These are phyloP conservation scores for Prunella vulgaris DNA, from an alignment of 257 asterid species.

Conservation along the genomic window DNA sequence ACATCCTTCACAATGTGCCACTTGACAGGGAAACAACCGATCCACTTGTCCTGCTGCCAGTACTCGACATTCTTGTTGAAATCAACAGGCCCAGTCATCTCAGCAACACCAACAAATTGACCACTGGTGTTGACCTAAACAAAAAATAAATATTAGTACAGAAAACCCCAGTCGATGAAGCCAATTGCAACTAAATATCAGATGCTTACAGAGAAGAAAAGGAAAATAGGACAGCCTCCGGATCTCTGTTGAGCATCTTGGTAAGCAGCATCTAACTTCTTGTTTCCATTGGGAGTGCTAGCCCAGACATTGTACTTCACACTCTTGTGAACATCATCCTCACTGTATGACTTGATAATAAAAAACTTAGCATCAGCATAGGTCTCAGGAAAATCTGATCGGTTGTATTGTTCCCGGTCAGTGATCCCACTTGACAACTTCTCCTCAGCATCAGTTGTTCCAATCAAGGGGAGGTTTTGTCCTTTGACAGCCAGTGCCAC, in stretches of 20 bases:
- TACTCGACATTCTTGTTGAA: slow-evolving; percentile 65
- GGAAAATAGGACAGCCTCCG: slow-evolving; percentile 54
- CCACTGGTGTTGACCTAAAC: slow-evolving; percentile 69
- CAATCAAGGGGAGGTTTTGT: slow-evolving; percentile 40
- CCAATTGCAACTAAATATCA: not conserved
- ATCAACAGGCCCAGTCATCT: slow-evolving; percentile 74
- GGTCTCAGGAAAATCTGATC: slow-evolving; percentile 40
- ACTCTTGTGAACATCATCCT: slow-evolving; percentile 67
- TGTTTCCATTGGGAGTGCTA: slow-evolving; percentile 81
- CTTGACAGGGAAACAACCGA: slow-evolving; percentile 75
- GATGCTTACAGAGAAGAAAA: slow-evolving; percentile 62
- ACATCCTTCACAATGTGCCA: slow-evolving; percentile 86
- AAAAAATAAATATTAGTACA: not conserved
- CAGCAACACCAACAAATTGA: slow-evolving; percentile 74
- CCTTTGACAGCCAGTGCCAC: slow-evolving; percentile 53
- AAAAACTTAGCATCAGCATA: slow-evolving; percentile 58
- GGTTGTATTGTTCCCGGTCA: slow-evolving; percentile 55
- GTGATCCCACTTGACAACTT: slow-evolving; percentile 29
- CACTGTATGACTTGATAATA: slow-evolving; percentile 65
- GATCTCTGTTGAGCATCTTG: slow-evolving; percentile 44
- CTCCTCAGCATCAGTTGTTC: slow-evolving; percentile 31
- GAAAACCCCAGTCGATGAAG: not conserved
- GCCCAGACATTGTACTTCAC: slow-evolving; percentile 74
- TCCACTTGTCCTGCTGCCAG: slow-evolving; percentile 91
- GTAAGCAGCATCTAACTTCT: slow-evolving; percentile 61